Conservation (phyloP, 495 filamentous ascomycete species). For the Filosporella fistucella region DNA sequence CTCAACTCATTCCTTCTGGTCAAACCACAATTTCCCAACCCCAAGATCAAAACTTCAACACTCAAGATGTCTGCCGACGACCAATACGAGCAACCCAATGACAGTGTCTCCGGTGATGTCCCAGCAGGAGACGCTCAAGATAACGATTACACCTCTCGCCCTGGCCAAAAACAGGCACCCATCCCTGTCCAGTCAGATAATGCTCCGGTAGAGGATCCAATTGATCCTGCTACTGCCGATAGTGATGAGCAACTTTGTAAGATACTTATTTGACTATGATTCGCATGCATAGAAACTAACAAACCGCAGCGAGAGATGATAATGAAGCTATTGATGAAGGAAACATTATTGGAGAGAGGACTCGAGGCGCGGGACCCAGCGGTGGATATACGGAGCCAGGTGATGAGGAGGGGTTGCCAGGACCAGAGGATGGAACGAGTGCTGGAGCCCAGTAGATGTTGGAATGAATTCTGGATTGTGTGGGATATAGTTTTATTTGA, state of each 20-base stretch:
- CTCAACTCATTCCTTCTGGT: too few relatives aligned
- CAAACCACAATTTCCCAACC: too few relatives aligned
- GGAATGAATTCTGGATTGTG: not conserved
- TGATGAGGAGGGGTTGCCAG: constrained; percentile 27
- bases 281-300: not conserved
- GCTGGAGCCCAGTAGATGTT: constrained; percentile 3
- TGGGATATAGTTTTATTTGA: too few relatives aligned
- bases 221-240: constrained; percentile 38
- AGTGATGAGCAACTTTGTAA: constrained; percentile 47
- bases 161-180: constrained; percentile 31
- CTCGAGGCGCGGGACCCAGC: constrained; percentile 26
- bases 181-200: constrained; percentile 51
- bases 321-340: constrained; percentile 32
- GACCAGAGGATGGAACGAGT: constrained; percentile 16
- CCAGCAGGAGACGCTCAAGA: constrained; percentile 8
- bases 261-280: not conserved
- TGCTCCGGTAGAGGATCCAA: constrained; percentile 41
- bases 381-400: constrained; percentile 27
- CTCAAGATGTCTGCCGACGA: constrained; percentile 29
- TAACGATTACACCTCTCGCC: constrained; percentile 28
- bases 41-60: too few relatives aligned
- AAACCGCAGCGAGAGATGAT: constrained; percentile 24
- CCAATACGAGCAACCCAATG: constrained; percentile 23
- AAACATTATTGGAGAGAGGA: constrained; percentile 31
- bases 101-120: constrained; percentile 15